These are phyloP conservation scores for Tuber brumale DNA, from an alignment of 495 filamentous ascomycete genomes.

Conservation along the genomic window DNA sequence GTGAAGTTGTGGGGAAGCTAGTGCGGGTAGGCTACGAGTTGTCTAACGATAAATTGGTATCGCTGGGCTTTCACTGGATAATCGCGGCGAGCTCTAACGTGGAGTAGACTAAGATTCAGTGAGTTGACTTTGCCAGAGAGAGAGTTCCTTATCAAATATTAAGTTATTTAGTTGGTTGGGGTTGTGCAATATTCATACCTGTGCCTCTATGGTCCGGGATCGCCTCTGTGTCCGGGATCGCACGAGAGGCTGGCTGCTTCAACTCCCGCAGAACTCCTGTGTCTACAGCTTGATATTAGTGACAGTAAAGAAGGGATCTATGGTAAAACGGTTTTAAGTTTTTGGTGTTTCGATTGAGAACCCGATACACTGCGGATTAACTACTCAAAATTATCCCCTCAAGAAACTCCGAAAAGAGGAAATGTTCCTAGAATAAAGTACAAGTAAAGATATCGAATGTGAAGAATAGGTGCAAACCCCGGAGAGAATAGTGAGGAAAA, in stretches of 20 bases:
- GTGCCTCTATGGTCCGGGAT: neutral
- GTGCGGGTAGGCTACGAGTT: neutral
- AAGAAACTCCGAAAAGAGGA: neutral
- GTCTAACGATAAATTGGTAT: conserved; percentile 6
- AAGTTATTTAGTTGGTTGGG: neutral
- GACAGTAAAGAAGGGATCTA: neutral
- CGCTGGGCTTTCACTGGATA: conserved; percentile 11
- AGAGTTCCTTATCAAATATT: neutral
- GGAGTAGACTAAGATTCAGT: neutral
- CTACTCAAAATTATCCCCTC: neutral
- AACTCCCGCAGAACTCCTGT: neutral
- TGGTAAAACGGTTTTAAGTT: neutral
- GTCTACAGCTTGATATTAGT: neutral
- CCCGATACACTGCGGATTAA: neutral
- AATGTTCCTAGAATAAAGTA: neutral
- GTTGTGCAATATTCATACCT: neutral
- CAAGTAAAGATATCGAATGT: neutral
- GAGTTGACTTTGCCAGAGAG: neutral
- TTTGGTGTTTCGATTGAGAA: neutral
- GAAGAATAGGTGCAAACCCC: neutral
- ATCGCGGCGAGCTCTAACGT: conserved; percentile 9
- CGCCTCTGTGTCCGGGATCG: neutral
- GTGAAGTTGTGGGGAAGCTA: neutral
- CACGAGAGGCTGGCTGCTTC: neutral
- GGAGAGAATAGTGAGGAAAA: neutral